phyloP scores from a whole-genome alignment of 106 monocot species.

The Dioscorea dumetorum region DNA sequence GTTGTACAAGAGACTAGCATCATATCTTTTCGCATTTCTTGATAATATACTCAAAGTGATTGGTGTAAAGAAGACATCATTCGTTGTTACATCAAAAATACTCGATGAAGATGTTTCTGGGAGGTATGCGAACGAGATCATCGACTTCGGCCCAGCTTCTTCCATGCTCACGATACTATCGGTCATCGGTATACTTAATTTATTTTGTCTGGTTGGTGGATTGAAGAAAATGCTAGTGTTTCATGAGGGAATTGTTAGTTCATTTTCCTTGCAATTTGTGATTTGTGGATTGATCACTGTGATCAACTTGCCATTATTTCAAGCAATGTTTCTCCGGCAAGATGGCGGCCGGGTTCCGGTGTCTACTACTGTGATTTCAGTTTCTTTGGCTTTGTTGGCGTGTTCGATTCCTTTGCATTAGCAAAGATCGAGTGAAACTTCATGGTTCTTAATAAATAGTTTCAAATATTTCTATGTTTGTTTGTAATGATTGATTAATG shows the following conservation, averaged over 20 bases:
- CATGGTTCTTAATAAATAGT: background rate
- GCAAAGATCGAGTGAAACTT: too few species aligned
- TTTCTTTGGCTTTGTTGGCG: conserved; percentile 20
- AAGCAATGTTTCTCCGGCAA: conserved; percentile 52
- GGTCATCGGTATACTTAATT: conserved; percentile 40
- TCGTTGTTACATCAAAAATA: conserved; percentile 50
- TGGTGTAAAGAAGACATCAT: conserved; percentile 30
- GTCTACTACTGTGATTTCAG: conserved; percentile 25
- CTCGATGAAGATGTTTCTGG: conserved; percentile 27
- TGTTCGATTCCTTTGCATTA: background rate
- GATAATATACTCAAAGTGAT: conserved; percentile 39
- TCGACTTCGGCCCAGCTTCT: conserved; percentile 53
- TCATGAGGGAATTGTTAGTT: conserved; percentile 1
- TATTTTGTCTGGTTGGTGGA: conserved; percentile 31
- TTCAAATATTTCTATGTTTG: background rate
- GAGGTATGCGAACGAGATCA: conserved; percentile 53
- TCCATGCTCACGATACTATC: conserved; percentile 34
- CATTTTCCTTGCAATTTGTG: conserved; percentile 37
- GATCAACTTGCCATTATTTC: conserved; percentile 44
- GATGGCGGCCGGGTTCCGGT: conserved; percentile 45
- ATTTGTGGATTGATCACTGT: conserved; percentile 31
- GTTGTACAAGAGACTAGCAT: conserved; percentile 48
- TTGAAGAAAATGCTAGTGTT: conserved; percentile 14
- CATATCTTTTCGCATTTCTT: conserved; percentile 49
- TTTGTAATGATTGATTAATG: background rate